These are phyloP conservation scores for Nakazawaea siamensis DNA, from an alignment of 805 yeast species.

Conservation along the genomic window DNA sequence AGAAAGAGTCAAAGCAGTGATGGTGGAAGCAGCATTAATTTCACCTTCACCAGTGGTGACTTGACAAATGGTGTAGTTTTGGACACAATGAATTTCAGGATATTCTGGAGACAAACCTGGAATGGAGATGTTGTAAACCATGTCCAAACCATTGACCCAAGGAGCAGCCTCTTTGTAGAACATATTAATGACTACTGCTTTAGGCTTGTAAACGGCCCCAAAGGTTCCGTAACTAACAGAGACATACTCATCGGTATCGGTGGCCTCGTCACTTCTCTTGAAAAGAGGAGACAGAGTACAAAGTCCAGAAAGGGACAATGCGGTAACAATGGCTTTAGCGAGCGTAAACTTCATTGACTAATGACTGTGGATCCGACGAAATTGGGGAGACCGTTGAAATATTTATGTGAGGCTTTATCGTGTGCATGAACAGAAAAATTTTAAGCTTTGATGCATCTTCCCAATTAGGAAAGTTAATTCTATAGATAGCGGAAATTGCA, in stretches of 20 bases:
- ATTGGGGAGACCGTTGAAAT: background rate
- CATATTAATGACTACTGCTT: conserved; percentile 48
- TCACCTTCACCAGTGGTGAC: conserved; percentile 66
- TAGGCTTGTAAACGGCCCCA: conserved; percentile 39
- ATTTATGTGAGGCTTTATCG: background rate
- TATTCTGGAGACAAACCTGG: conserved; percentile 61
- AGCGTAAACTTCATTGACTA: conserved; percentile 6
- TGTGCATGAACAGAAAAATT: too few relatives aligned
- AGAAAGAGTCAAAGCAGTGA: conserved; percentile 44
- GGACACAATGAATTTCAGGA: conserved; percentile 48
- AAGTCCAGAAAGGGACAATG: background rate
- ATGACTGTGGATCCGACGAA: background rate
- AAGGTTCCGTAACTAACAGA: conserved; percentile 10
- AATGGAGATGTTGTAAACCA: conserved; percentile 44
- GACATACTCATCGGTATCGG: conserved; percentile 4
- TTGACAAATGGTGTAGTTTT: conserved; percentile 47
- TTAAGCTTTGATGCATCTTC: too few relatives aligned
- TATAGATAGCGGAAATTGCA: too few relatives aligned
- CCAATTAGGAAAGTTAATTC: too few relatives aligned
- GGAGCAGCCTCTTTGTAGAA: conserved; percentile 43
- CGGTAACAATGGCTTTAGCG: background rate
- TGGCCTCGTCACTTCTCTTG: conserved; percentile 8
- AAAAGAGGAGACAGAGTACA: conserved; percentile 7
- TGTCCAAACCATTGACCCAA: conserved; percentile 41
- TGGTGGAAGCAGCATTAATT: conserved; percentile 54